phyloP scores from a whole-genome alignment of 2,329 filamentous ascomycete genomes.

The Fusarium xylarioides region DNA sequence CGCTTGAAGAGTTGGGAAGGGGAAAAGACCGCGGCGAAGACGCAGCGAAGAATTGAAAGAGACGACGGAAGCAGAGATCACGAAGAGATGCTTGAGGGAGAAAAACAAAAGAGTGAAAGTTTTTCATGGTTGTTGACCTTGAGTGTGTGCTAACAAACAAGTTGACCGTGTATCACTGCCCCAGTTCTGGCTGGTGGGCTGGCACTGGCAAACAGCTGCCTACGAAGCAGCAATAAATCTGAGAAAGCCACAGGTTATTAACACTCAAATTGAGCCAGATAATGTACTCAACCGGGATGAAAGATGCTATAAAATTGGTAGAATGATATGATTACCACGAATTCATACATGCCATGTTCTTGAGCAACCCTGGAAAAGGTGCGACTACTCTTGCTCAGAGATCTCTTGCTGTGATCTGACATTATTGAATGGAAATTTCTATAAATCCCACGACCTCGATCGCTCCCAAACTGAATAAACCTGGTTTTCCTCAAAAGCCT shows the following conservation, averaged over 20 bases:
- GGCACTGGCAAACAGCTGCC: neutral
- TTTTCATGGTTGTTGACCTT: neutral
- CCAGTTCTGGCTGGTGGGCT: rapidly evolving
- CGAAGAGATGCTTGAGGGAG: neutral
- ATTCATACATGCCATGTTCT: neutral
- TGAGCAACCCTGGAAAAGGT: neutral
- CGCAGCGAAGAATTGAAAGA: too few species aligned
- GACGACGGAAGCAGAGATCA: neutral
- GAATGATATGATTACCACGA: rapidly evolving
- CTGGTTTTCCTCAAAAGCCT: neutral
- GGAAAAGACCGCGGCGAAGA: too few species aligned
- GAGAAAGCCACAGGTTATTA: rapidly evolving
- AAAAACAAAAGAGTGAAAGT: rapidly evolving
- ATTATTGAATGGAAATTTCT: too few species aligned
- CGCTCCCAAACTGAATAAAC: neutral
- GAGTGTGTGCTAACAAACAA: neutral
- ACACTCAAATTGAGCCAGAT: rapidly evolving
- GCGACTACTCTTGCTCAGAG: neutral
- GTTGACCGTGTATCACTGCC: neutral
- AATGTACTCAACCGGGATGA: rapidly evolving
- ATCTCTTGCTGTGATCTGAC: too few species aligned
- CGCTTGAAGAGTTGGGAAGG: rapidly evolving
- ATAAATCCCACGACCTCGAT: neutral
- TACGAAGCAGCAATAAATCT: rapidly evolving
- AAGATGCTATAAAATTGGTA: rapidly evolving